Percentiles rank a stretch among this genome's conserved stretches.
Conservation (phyloP, 768 basidiomycete genomes). For the Rhodotorula kratochvilovae region DNA sequence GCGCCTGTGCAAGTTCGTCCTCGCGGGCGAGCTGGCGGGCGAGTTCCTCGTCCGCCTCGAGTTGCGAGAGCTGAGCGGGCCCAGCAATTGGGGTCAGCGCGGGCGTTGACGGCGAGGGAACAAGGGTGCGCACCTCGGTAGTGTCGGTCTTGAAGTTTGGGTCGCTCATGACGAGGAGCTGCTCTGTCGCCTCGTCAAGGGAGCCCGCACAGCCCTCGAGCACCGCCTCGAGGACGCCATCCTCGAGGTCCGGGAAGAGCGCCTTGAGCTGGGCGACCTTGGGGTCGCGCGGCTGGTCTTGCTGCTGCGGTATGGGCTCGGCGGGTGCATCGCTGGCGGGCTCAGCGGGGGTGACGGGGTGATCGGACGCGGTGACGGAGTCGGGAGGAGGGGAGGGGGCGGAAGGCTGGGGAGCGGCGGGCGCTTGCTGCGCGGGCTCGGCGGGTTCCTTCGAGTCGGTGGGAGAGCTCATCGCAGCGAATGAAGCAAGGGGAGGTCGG, state of each 20-base stretch:
- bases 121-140: constrained; percentile 1
- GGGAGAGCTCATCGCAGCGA: too few relatives aligned
- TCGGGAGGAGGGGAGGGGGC: too few relatives aligned
- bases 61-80: constrained; percentile 11
- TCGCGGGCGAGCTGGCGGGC: constrained; percentile 28
- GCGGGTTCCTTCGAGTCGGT: too few relatives aligned
- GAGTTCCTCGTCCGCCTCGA: constrained; percentile 29
- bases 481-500: too few relatives aligned
- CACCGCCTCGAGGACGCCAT: constrained; percentile 24
- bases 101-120: too few relatives aligned
- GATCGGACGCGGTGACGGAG: neutral
- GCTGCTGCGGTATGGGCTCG: too few relatives aligned
- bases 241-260: constrained; percentile 15
- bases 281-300: neutral
- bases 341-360: neutral
- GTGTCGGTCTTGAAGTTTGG: constrained; percentile 12
- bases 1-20: constrained; percentile 3
- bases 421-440: too few relatives aligned
- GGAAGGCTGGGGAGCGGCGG: too few relatives aligned
- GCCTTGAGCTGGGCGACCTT: constrained; percentile 18
- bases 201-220: constrained; percentile 8
- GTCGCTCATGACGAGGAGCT: constrained; percentile 19
- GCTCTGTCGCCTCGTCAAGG: constrained; percentile 17
- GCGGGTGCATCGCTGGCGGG: neutral
- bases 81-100: neutral